A percentile compares a stretch with the other conserved stretches of the same genome.
These are phyloP conservation scores for Erodium trifolium DNA, from an alignment of 441 rosid species.

Conservation along the genomic window DNA sequence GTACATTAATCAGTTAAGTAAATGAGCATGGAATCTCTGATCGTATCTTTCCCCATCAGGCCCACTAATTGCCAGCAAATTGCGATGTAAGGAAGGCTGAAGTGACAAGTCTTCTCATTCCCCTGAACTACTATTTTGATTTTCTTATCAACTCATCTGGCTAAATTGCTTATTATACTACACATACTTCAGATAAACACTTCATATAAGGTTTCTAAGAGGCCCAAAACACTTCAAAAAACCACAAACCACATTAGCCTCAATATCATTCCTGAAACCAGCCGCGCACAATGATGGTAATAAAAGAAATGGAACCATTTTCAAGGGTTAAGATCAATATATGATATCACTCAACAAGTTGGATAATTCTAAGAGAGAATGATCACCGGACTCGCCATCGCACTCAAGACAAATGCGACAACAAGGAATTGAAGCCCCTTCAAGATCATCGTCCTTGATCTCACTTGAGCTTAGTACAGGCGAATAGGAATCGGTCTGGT, in stretches of 20 bases:
- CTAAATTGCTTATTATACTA: not conserved
- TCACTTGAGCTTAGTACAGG: slow-evolving; percentile 33
- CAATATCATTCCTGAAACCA: not conserved
- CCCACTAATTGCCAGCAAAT: not conserved
- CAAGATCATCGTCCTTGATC: slow-evolving; percentile 57
- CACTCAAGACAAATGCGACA: slow-evolving; percentile 92
- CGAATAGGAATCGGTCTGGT: slow-evolving; percentile 17
- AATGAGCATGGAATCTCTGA: too few species aligned
- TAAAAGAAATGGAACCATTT: not conserved
- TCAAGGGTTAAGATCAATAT: too few species aligned
- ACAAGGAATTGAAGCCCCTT: slow-evolving; percentile 56
- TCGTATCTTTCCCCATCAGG: not conserved
- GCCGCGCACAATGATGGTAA: not conserved
- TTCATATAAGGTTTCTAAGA: not conserved
- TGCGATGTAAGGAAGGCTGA: too few species aligned
- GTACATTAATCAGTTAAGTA: too few species aligned
- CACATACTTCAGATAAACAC: not conserved
- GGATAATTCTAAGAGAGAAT: not conserved
- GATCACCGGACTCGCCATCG: slow-evolving; percentile 60
- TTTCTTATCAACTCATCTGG: not conserved
- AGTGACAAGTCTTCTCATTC: not conserved
- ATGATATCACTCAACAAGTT: not conserved
- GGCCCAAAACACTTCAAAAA: not conserved
- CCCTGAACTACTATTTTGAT: not conserved
- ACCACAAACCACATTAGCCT: not conserved